These are phyloP conservation scores for Triticum timopheevii DNA, from an alignment of 176 grass and related monocot genomes.

Conservation along the genomic window DNA sequence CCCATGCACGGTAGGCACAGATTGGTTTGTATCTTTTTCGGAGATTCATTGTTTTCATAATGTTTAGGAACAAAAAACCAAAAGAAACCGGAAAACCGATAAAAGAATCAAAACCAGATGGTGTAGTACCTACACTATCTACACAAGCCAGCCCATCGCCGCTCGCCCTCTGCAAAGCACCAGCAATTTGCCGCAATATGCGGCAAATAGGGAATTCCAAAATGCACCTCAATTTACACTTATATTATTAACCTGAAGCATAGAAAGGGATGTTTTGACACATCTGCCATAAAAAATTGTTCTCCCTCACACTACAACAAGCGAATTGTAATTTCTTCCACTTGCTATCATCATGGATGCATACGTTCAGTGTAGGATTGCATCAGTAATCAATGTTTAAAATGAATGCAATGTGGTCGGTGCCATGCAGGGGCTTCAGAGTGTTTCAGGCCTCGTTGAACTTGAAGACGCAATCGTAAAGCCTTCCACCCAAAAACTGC, in stretches of 20 bases:
- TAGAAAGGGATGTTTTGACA: not conserved
- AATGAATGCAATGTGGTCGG: not conserved
- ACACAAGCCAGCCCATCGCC: too few species aligned
- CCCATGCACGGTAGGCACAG: too few species aligned
- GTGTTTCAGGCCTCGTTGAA: constrained; percentile 81
- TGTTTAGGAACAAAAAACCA: too few species aligned
- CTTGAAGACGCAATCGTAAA: constrained; percentile 98
- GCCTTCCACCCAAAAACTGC: constrained; percentile 93
- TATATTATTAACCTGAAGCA: not conserved
- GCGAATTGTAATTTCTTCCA: not conserved
- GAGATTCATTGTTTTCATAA: too few species aligned
- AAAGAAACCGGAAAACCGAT: too few species aligned
- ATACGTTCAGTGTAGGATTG: not conserved
- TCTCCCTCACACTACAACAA: not conserved
- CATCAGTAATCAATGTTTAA: not conserved
- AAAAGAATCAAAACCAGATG: too few species aligned
- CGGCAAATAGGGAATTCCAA: too few species aligned
- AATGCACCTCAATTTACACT: not conserved
- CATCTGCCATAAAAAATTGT: not conserved
- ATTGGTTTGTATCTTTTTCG: too few species aligned
- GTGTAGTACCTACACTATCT: too few species aligned
- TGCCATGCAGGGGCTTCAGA: constrained; percentile 14
- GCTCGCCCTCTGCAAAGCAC: too few species aligned
- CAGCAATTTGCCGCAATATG: too few species aligned
- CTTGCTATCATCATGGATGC: not conserved